Percentiles rank a stretch among this genome's conserved stretches.
phyloP scores from a whole-genome alignment of 140 eudicot genomes.

The Anethum foeniculum region DNA sequence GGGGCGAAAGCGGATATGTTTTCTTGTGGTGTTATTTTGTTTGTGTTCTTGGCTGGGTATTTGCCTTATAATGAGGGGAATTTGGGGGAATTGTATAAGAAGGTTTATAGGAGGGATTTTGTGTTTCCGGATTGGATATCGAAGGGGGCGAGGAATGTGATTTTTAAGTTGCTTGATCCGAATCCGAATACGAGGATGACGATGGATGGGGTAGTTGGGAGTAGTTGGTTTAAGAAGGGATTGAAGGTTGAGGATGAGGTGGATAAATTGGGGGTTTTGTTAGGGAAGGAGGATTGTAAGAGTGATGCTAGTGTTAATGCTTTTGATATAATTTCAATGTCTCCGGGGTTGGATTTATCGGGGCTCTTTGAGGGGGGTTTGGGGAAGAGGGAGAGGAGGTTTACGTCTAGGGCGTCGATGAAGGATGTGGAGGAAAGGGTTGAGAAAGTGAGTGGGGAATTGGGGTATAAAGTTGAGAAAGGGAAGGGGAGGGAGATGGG shows the following conservation, averaged over 20 bases:
- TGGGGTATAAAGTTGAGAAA: conserved; percentile 41
- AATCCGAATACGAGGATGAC: conserved; percentile 57
- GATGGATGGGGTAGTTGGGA: conserved; percentile 33
- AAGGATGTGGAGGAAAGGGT: conserved; percentile 12
- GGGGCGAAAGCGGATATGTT: conserved; percentile 34
- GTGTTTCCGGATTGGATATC: conserved; percentile 38
- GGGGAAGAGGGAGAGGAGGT: conserved; percentile 25
- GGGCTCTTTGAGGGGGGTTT: conserved; percentile 33
- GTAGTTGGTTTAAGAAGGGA: conserved; percentile 58
- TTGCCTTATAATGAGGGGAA: conserved; percentile 18
- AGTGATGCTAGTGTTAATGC: conserved; percentile 25
- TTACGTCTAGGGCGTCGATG: conserved; percentile 12
- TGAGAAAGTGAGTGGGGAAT: conserved; percentile 3
- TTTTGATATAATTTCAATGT: conserved; percentile 45
- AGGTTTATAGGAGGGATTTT: conserved; percentile 39
- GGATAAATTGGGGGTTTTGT: not conserved
- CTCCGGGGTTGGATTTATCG: conserved; percentile 36
- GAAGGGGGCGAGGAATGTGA: conserved; percentile 42
- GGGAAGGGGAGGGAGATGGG: conserved; percentile 34
- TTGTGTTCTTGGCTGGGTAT: conserved; percentile 4
- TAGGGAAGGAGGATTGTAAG: conserved; percentile 6
- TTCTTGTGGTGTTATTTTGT: conserved; percentile 44
- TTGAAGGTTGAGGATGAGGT: conserved; percentile 17
- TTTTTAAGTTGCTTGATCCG: conserved; percentile 61
- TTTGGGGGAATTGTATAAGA: conserved; percentile 46